Conservation (phyloP, 352 stramenopile species). For the Pythium periplocum region DNA sequence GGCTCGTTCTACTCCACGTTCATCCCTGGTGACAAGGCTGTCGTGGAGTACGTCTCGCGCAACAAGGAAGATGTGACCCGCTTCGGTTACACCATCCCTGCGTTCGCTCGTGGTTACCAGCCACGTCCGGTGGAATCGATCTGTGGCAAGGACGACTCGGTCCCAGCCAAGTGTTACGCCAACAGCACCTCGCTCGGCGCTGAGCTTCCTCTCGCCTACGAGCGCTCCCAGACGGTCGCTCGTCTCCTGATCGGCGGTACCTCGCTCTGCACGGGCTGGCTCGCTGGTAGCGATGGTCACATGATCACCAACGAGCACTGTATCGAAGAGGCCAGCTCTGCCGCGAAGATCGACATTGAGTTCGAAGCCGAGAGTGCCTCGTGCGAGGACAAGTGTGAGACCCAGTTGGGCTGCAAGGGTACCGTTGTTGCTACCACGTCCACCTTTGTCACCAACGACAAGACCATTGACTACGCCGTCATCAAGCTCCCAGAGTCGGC, state of each 20-base stretch:
- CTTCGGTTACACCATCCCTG: slow-evolving; percentile 33
- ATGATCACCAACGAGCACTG: slow-evolving; percentile 76
- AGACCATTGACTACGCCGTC: slow-evolving; percentile 47
- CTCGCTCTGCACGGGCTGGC: slow-evolving; percentile 56
- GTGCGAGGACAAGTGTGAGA: slow-evolving; percentile 41
- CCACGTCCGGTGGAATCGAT: slow-evolving; percentile 27
- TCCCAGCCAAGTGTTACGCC: slow-evolving; percentile 47
- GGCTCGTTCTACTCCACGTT: slow-evolving; percentile 43
- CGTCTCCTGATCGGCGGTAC: slow-evolving; percentile 54
- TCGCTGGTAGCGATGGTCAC: slow-evolving; percentile 50
- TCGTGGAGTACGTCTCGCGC: slow-evolving; percentile 37
- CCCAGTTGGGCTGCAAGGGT: slow-evolving; percentile 35
- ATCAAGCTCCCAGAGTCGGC: slow-evolving; percentile 41
- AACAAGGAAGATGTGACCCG: neutral
- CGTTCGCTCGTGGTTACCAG: slow-evolving; percentile 39
- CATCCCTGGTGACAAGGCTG: slow-evolving; percentile 32
- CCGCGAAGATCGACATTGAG: slow-evolving; percentile 42
- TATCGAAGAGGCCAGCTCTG: slow-evolving; percentile 27
- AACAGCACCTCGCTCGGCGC: slow-evolving; percentile 16
- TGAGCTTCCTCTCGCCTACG: slow-evolving; percentile 34
- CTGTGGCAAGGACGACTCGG: slow-evolving; percentile 40
- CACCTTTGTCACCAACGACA: slow-evolving; percentile 33
- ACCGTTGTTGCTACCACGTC: slow-evolving; percentile 36
- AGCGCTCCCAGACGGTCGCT: slow-evolving; percentile 33
- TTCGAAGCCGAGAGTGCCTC: slow-evolving; percentile 46